Percentiles rank a stretch among this genome's conserved stretches.
phyloP scores from a whole-genome alignment of 495 filamentous ascomycete species.

The Aspergillus haitiensis region DNA sequence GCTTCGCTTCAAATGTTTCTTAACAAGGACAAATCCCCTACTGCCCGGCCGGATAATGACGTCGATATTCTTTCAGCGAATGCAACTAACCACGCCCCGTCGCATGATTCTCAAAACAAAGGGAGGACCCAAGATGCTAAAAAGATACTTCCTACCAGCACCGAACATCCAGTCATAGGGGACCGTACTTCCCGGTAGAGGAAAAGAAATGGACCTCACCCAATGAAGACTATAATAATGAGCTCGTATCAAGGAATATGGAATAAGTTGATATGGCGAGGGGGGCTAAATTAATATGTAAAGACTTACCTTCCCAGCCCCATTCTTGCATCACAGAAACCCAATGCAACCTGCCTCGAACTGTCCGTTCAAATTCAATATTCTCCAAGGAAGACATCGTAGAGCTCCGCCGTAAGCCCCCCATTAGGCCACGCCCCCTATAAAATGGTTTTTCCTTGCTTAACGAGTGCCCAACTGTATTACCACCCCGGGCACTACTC shows the following conservation, averaged over 20 bases:
- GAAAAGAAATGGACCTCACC: constrained; percentile 25
- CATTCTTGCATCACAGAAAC: constrained; percentile 77
- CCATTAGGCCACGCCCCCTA: constrained; percentile 9
- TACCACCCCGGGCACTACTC: constrained; percentile 18
- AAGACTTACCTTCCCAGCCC: constrained; percentile 69
- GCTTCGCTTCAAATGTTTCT: constrained; percentile 35
- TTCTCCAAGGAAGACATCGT: constrained; percentile 43
- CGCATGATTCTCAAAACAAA: background rate
- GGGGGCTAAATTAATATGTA: constrained; percentile 4
- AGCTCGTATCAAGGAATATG: constrained; percentile 4
- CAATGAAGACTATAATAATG: constrained; percentile 41
- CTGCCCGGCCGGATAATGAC: background rate
- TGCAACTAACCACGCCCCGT: background rate
- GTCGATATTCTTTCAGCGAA: background rate
- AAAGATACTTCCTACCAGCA: constrained; percentile 3
- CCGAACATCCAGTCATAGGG: background rate
- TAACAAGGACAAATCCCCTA: constrained; percentile 12
- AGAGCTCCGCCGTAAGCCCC: constrained; percentile 30
- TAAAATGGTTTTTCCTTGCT: constrained; percentile 17
- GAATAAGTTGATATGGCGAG: background rate
- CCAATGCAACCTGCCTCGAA: constrained; percentile 71
- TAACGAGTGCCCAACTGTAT: constrained; percentile 13
- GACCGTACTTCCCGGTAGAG: background rate
- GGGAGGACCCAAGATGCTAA: background rate
- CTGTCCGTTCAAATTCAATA: constrained; percentile 64